Evolutionary conservation across 176 grass and related monocot species (phyloP).

Genomic region (Juncus effusus): DNA sequence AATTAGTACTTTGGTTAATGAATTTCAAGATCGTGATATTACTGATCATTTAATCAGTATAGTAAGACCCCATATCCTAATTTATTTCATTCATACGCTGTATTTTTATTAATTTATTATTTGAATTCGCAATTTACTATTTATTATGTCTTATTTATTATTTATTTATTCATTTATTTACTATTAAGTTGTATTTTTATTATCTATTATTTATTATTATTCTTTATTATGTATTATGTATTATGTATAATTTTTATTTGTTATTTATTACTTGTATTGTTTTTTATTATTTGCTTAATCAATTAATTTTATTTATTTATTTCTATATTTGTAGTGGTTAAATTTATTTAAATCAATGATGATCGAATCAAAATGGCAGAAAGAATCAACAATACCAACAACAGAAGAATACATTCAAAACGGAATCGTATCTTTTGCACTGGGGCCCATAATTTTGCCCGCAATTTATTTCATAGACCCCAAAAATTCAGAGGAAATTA

Average conservation of each 20-base stretch:
- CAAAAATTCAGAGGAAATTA: constrained; percentile 27
- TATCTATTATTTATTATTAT: not conserved
- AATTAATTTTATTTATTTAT: not conserved
- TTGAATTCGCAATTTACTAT: not conserved
- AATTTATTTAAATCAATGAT: constrained; percentile 56
- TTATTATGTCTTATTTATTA: not conserved
- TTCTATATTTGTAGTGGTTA: constrained; percentile 43
- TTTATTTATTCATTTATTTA: not conserved
- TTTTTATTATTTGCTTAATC: not conserved
- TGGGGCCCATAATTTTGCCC: constrained; percentile 58
- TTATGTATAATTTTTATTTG: not conserved
- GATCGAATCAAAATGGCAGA: constrained; percentile 48
- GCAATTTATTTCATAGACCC: constrained; percentile 55
- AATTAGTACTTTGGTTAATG: constrained; percentile 48
- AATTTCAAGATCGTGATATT: constrained; percentile 42
- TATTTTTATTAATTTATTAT: no score
- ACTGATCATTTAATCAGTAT: constrained; percentile 49
- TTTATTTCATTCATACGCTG: not conserved
- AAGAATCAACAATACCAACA: constrained; percentile 37
- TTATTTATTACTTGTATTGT: not conserved
- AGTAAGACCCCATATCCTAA: constrained; percentile 31
- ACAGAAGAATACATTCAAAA: constrained; percentile 54
- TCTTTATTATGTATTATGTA: not conserved
- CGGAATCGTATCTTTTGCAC: constrained; percentile 41
- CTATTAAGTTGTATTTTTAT: not conserved